A percentile compares a stretch with the other conserved stretches of the same genome.
Evolutionary conservation across 2,329 filamentous ascomycete species (phyloP).

Genomic region (Tolypocladium sp.): DNA sequence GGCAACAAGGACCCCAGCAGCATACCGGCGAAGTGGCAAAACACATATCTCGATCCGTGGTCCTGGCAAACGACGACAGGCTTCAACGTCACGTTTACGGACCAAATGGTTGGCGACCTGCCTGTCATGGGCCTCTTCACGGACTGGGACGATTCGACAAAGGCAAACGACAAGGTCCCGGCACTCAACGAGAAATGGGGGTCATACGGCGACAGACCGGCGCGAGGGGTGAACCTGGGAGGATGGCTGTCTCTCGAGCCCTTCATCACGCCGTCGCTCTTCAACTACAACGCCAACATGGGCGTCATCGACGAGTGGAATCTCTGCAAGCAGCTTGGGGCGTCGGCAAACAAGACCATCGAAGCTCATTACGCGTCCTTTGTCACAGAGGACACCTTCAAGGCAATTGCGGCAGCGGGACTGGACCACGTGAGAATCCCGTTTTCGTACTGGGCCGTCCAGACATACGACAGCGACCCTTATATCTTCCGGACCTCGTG

Average conservation of each 20-base stretch:
- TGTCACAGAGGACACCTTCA: conserved; percentile 75
- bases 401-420: conserved; percentile 75
- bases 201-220: conserved; percentile 66
- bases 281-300: conserved; percentile 54
- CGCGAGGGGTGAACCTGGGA: conserved; percentile 84
- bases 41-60: conserved; percentile 78
- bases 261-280: conserved; percentile 90
- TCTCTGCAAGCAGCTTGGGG: conserved; percentile 61
- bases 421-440: conserved; percentile 96
- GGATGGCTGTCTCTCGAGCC: conserved; percentile 93
- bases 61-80: conserved; percentile 83
- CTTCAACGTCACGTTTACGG: conserved; percentile 93
- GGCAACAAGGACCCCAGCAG: conserved; percentile 42
- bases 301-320: conserved; percentile 84
- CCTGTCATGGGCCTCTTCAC: conserved; percentile 82
- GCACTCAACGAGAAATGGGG: conserved; percentile 67
- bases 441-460: conserved; percentile 90
- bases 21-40: conserved; percentile 58
- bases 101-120: conserved; percentile 74
- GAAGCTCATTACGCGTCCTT: conserved; percentile 90
- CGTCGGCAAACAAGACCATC: conserved; percentile 55
- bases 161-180: conserved; percentile 72
- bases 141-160: conserved; percentile 74
- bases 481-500: conserved; percentile 82
- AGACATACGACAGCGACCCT: conserved; percentile 74